Conservation (phyloP, 352 stramenopile species). For the Phytophthora hibernalis region DNA sequence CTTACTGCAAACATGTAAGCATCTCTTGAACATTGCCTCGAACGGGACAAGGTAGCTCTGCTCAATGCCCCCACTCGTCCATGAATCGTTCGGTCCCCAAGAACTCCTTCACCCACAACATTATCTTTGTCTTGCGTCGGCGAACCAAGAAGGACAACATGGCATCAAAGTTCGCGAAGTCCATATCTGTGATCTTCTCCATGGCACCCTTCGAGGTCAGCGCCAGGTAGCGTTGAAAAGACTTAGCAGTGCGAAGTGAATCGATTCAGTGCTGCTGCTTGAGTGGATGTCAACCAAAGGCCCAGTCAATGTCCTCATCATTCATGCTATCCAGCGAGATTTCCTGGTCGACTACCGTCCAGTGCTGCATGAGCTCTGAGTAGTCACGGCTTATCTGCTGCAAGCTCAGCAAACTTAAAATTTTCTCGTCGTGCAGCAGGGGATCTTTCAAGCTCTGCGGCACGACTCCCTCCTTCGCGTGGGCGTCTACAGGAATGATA, state of each 20-base stretch:
- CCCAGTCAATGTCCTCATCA: constrained; percentile 41
- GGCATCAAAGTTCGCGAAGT: constrained; percentile 44
- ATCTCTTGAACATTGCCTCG: constrained; percentile 39
- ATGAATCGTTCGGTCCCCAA: constrained; percentile 41
- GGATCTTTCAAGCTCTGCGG: constrained; percentile 25
- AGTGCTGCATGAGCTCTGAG: constrained; percentile 26
- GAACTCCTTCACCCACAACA: constrained; percentile 40
- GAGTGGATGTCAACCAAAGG: constrained; percentile 7
- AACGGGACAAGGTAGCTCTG: constrained; percentile 33
- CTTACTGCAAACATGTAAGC: constrained; percentile 36
- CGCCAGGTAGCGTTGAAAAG: constrained; percentile 36
- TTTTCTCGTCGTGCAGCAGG: constrained; percentile 11
- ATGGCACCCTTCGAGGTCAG: constrained; percentile 26
- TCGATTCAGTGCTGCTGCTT: neutral
- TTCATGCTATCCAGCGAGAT: constrained; percentile 26
- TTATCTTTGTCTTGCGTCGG: constrained; percentile 43
- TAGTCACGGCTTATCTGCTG: constrained; percentile 28
- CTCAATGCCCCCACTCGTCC: constrained; percentile 46
- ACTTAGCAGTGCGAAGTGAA: constrained; percentile 14
- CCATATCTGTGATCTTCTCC: constrained; percentile 29
- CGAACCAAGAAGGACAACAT: constrained; percentile 47
- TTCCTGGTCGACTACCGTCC: constrained; percentile 24
- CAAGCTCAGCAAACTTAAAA: constrained; percentile 12
- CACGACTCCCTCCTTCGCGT: constrained; percentile 22
- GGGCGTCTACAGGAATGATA: constrained; percentile 29